Percentiles rank a stretch among this genome's conserved stretches.
Evolutionary conservation across 2,329 filamentous ascomycete genomes (phyloP).

Genomic region (Fusarium torulosum): DNA sequence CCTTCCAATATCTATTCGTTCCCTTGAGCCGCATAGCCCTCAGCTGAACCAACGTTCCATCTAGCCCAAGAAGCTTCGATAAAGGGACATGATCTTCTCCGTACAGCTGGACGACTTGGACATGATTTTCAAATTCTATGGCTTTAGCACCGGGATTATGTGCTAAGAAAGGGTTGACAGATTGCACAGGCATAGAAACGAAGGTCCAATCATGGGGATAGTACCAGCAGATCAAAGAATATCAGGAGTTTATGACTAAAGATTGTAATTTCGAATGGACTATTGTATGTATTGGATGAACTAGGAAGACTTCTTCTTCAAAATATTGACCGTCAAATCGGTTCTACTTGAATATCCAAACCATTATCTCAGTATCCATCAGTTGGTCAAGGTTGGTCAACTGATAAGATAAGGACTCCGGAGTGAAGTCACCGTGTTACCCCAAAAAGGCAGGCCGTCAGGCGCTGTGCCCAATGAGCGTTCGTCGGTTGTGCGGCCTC

Average conservation of each 20-base stretch:
- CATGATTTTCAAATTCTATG: too few relatives aligned
- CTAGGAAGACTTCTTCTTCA: too few relatives aligned
- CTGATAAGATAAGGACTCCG: constrained; percentile 21
- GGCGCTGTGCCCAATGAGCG: constrained; percentile 34
- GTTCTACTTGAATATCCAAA: too few relatives aligned
- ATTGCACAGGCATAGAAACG: background rate
- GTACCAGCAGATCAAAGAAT: too few relatives aligned
- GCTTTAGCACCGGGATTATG: too few relatives aligned
- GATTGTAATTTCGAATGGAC: too few relatives aligned
- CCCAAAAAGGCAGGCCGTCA: constrained; percentile 37
- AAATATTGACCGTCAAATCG: too few relatives aligned
- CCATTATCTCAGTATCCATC: too few relatives aligned
- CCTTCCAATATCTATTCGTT: background rate
- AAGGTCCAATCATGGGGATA: too few relatives aligned
- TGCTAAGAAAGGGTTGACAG: too few relatives aligned
- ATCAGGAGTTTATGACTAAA: too few relatives aligned
- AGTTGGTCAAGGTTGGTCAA: background rate
- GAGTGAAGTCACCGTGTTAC: background rate
- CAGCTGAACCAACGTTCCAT: background rate
- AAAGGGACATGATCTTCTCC: background rate
- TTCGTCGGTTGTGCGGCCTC: constrained; percentile 19
- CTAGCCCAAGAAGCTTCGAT: background rate
- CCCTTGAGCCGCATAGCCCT: background rate
- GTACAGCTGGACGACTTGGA: too few relatives aligned
- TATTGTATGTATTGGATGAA: background rate